Evolutionary conservation across 208 protist species (phyloP).

Genomic region (Wallacemonas sp.): DNA sequence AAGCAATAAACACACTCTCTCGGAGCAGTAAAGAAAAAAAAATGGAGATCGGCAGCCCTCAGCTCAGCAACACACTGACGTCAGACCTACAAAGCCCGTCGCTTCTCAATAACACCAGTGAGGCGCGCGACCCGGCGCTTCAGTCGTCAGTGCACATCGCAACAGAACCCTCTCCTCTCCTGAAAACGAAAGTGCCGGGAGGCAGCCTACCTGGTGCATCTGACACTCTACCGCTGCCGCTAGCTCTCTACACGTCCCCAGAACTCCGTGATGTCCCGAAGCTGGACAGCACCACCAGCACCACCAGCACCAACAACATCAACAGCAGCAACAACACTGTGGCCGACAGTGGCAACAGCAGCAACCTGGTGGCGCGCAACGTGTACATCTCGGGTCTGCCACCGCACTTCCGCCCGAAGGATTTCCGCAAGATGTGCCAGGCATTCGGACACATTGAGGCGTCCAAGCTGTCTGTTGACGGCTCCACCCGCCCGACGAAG

Average conservation of each 20-base stretch:
- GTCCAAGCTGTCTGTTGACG: constrained; percentile 56
- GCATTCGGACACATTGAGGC: constrained; percentile 65
- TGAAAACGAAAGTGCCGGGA: no score
- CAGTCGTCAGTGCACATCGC: no score
- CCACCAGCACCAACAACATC: not conserved
- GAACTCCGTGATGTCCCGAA: no score
- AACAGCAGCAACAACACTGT: not conserved
- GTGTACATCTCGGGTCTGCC: constrained; percentile 79
- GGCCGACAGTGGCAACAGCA: not conserved
- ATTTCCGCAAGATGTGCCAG: constrained; percentile 71
- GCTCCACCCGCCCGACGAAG: constrained; percentile 38
- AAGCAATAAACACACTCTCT: not conserved
- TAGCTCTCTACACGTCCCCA: no score
- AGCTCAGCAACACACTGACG: not conserved
- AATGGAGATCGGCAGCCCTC: not conserved
- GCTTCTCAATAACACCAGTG: no score
- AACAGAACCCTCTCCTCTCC: no score
- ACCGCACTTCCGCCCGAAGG: constrained; percentile 34
- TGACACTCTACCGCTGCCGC: no score
- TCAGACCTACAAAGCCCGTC: not conserved
- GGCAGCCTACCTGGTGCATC: no score
- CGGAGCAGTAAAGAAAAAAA: not conserved
- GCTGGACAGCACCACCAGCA: not conserved
- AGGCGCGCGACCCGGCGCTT: no score
- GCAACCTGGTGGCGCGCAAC: constrained; percentile 41